Evolutionary conservation across 257 asterid genomes (phyloP).

Genomic region (Plantago ovata): DNA sequence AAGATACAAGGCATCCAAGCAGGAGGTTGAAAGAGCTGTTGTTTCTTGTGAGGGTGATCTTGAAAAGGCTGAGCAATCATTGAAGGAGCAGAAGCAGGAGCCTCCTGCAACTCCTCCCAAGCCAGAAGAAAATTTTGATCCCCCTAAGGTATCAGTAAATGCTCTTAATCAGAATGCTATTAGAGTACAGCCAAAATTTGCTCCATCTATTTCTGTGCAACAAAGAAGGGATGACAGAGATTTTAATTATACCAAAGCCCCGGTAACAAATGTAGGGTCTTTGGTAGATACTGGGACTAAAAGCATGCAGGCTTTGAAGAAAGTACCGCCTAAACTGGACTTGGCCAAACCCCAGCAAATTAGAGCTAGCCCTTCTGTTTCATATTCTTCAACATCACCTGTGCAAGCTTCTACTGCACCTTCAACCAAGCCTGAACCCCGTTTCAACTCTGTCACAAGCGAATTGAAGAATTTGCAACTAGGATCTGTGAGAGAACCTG

Average conservation of each 20-base stretch:
- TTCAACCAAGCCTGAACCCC: slow-evolving; percentile 40
- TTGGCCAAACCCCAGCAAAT: slow-evolving; percentile 50
- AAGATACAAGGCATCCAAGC: slow-evolving; percentile 57
- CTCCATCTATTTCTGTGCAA: slow-evolving; percentile 29
- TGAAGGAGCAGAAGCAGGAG: slow-evolving; percentile 62
- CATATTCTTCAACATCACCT: slow-evolving; percentile 40
- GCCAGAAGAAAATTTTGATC: slow-evolving; percentile 49
- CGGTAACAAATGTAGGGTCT: slow-evolving; percentile 32
- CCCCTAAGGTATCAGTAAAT: slow-evolving; percentile 31
- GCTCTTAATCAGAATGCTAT: slow-evolving; percentile 28
- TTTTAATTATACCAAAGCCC: slow-evolving; percentile 40
- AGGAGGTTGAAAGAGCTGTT: slow-evolving; percentile 66
- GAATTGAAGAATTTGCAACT: slow-evolving; percentile 58
- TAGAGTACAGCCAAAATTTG: slow-evolving; percentile 30
- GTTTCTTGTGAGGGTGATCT: slow-evolving; percentile 70
- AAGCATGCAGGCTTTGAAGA: slow-evolving; percentile 38
- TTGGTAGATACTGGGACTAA: slow-evolving; percentile 39
- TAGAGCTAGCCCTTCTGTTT: slow-evolving; percentile 36
- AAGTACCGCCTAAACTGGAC: slow-evolving; percentile 40
- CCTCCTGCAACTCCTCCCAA: slow-evolving; percentile 38
- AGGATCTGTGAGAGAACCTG: slow-evolving; percentile 66
- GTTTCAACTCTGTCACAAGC: slow-evolving; percentile 31
- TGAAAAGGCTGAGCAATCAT: slow-evolving; percentile 54
- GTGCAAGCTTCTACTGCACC: slow-evolving; percentile 39
- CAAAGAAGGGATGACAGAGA: slow-evolving; percentile 51